Percentiles rank a stretch among this genome's conserved stretches.
These are phyloP conservation scores for Ambrosiella cleistominuta DNA, from an alignment of 2,329 filamentous ascomycete species.

Conservation along the genomic window DNA sequence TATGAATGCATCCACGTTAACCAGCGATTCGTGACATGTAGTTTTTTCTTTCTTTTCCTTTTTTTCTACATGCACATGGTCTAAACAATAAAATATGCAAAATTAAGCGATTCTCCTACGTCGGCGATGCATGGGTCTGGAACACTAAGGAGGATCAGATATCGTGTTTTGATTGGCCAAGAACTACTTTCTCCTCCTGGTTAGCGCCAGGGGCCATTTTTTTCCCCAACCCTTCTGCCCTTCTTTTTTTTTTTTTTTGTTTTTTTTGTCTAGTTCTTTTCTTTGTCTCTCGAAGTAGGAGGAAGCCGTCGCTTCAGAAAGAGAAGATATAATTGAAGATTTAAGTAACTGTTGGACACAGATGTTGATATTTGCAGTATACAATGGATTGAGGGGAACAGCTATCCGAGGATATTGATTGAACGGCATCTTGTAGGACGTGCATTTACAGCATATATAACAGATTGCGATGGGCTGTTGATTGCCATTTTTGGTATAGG, in stretches of 20 bases:
- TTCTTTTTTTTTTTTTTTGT: conserved; percentile 2
- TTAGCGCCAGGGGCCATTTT: conserved; percentile 10
- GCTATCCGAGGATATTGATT: background rate
- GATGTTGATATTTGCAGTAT: background rate
- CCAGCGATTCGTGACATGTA: background rate
- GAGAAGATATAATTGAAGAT: background rate
- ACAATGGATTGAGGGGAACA: background rate
- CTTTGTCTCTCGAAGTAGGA: background rate
- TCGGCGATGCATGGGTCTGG: background rate
- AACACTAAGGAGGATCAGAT: background rate
- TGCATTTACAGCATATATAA: background rate
- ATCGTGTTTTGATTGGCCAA: conserved; percentile 2
- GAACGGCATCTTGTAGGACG: background rate
- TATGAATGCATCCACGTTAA: background rate
- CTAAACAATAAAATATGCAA: background rate
- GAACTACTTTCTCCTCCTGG: background rate
- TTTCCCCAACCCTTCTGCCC: background rate
- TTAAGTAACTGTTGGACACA: background rate
- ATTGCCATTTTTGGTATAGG: background rate
- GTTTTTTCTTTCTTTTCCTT: background rate
- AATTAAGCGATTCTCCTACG: background rate
- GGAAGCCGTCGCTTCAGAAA: background rate
- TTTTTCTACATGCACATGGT: background rate
- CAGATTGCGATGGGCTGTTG: background rate
- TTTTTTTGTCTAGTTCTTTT: background rate